Percentiles rank a stretch among this genome's conserved stretches.
Evolutionary conservation across 2,329 filamentous ascomycete species (phyloP).

Genomic region (Exophiala lecanii-corni): DNA sequence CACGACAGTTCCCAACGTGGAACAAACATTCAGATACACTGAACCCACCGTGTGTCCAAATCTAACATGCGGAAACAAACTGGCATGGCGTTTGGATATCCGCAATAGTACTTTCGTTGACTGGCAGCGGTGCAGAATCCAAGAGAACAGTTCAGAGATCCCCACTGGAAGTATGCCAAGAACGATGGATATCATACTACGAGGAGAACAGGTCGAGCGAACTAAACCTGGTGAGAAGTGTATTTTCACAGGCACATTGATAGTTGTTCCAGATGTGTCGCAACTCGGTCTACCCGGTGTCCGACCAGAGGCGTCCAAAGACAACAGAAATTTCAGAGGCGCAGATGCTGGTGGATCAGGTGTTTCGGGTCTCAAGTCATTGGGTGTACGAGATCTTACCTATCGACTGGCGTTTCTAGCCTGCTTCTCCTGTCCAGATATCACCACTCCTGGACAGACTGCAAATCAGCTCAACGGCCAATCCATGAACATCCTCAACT

Average conservation of each 20-base stretch:
- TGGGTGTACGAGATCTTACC: conserved; percentile 91
- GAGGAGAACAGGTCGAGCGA: conserved; percentile 94
- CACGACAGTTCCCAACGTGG: conserved; percentile 78
- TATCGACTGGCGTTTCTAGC: conserved; percentile 25
- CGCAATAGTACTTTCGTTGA: conserved; percentile 96
- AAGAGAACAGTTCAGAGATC: conserved; percentile 97
- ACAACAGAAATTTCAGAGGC: conserved; percentile 70
- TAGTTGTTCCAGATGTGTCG: conserved; percentile 94
- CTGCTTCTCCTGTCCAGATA: conserved; percentile 67
- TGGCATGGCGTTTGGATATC: conserved; percentile 96
- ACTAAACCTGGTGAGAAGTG: conserved; percentile 98
- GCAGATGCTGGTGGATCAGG: conserved; percentile 79
- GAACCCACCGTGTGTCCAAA: conserved; percentile 97
- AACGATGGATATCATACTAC: conserved; percentile 93
- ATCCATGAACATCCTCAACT: conserved; percentile 77
- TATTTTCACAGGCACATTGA: conserved; percentile 92
- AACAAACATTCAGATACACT: conserved; percentile 96
- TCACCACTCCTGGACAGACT: conserved; percentile 70
- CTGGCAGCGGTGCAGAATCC: conserved; percentile 97
- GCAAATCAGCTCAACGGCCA: conserved; percentile 65
- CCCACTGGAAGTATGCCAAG: conserved; percentile 97
- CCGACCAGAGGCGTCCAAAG: conserved; percentile 75
- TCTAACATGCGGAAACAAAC: conserved; percentile 75
- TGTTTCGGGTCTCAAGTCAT: conserved; percentile 80
- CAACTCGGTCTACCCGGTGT: conserved; percentile 87